These are phyloP conservation scores for Skeletonema menzelii DNA, from an alignment of 108 stramenopile genomes.

Conservation along the genomic window DNA sequence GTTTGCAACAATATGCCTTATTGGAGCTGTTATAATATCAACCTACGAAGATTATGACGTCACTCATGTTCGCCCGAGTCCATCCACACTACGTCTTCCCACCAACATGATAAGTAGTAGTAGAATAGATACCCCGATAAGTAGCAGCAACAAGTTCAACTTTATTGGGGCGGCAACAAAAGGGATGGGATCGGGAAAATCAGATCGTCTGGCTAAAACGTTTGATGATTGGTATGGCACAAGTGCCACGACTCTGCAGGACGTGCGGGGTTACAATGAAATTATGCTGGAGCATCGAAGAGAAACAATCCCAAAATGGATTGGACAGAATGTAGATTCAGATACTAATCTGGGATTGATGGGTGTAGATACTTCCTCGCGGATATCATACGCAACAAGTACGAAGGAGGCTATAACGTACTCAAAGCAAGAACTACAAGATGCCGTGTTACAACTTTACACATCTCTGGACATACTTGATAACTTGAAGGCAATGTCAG, in stretches of 20 bases:
- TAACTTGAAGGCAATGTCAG: constrained; percentile 52
- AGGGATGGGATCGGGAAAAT: constrained; percentile 43
- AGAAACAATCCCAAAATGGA: constrained; percentile 69
- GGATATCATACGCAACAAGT: background rate
- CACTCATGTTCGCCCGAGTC: constrained; percentile 42
- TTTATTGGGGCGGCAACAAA: constrained; percentile 41
- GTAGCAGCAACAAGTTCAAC: background rate
- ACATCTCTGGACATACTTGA: constrained; percentile 43
- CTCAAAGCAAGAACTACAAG: constrained; percentile 39
- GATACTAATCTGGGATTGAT: background rate
- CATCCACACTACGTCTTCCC: constrained; percentile 34
- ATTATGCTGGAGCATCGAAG: constrained; percentile 71
- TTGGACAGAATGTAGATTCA: background rate
- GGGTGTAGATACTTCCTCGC: background rate
- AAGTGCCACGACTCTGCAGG: constrained; percentile 27
- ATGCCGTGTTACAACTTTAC: constrained; percentile 48
- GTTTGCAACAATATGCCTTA: constrained; percentile 18
- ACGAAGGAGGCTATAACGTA: background rate
- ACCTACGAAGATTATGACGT: constrained; percentile 55
- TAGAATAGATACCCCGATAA: background rate
- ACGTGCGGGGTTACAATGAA: constrained; percentile 80
- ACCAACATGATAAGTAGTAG: background rate
- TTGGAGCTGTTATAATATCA: constrained; percentile 26
- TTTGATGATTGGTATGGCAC: constrained; percentile 48
- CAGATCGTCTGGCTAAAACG: constrained; percentile 4